These are phyloP conservation scores for Furcasterigmium furcatum DNA, from an alignment of 2,329 filamentous ascomycete genomes.

Conservation along the genomic window DNA sequence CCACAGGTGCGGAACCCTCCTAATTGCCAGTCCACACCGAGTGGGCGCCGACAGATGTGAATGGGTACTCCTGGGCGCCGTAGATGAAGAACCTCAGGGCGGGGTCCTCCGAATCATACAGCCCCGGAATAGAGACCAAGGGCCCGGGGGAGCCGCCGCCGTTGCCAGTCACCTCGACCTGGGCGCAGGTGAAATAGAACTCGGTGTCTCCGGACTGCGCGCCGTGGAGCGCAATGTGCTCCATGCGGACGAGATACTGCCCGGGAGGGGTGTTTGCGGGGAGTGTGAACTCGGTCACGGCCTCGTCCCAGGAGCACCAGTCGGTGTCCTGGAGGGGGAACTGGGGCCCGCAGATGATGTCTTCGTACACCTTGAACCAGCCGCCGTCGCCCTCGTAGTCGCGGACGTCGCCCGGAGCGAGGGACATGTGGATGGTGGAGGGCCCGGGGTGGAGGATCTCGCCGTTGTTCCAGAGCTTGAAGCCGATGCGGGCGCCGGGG, in stretches of 20 bases:
- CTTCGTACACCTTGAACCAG: slow-evolving; percentile 26
- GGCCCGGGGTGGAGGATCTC: not conserved
- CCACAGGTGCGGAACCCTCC: too few species aligned
- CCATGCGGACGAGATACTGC: slow-evolving; percentile 40
- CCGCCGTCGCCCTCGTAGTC: slow-evolving; percentile 19
- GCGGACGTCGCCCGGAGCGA: not conserved
- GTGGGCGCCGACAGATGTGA: not conserved
- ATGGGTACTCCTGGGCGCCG: slow-evolving; percentile 1
- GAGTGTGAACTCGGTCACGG: slow-evolving; percentile 2
- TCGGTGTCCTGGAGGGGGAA: not conserved
- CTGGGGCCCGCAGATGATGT: slow-evolving; percentile 15
- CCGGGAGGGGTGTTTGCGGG: slow-evolving; percentile 33
- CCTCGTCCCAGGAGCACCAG: slow-evolving; percentile 1
- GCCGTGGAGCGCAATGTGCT: slow-evolving; percentile 44
- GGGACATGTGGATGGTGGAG: not conserved
- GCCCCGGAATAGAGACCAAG: slow-evolving; percentile 1
- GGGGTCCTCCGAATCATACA: too few species aligned
- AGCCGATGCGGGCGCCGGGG: slow-evolving; percentile 36
- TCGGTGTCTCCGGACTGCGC: slow-evolving; percentile 23
- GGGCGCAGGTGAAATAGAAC: slow-evolving; percentile 42
- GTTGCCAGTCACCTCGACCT: slow-evolving; percentile 31
- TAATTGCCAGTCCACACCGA: not conserved
- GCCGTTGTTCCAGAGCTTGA: not conserved
- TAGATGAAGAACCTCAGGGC: slow-evolving; percentile 11
- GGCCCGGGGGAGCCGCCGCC: slow-evolving; percentile 1